Percentiles rank a stretch among this genome's conserved stretches.
These are phyloP conservation scores for Kluyveromyces aestuarii DNA, from an alignment of 805 yeast species.

Conservation along the genomic window DNA sequence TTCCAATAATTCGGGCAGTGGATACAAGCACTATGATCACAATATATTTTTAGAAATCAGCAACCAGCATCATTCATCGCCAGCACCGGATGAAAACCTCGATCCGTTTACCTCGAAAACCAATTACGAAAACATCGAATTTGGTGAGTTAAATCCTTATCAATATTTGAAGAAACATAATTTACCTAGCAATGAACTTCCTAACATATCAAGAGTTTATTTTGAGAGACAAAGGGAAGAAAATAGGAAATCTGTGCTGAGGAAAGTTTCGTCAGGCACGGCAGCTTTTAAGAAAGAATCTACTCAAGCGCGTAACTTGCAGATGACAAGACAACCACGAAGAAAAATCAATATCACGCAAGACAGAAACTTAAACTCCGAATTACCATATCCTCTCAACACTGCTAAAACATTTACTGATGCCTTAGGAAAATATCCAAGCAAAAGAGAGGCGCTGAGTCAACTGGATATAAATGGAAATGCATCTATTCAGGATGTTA, in stretches of 20 bases:
- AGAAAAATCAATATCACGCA: slow-evolving; percentile 4
- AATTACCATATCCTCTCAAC: background rate
- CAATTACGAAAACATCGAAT: slow-evolving; percentile 17
- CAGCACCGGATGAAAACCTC: background rate
- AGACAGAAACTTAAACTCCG: background rate
- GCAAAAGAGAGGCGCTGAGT: slow-evolving; percentile 22
- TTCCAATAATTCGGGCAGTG: background rate
- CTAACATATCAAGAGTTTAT: slow-evolving; percentile 28
- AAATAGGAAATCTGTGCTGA: slow-evolving; percentile 23
- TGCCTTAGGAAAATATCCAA: background rate
- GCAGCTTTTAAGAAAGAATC: slow-evolving; percentile 4
- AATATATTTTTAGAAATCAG: slow-evolving; percentile 5
- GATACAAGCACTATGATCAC: slow-evolving; percentile 1
- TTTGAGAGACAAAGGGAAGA: slow-evolving; percentile 31
- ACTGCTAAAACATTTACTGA: background rate
- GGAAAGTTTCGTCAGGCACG: slow-evolving; percentile 10
- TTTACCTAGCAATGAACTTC: slow-evolving; percentile 30
- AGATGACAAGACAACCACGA: slow-evolving; percentile 6
- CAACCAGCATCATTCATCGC: background rate
- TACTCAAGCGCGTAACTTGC: background rate
- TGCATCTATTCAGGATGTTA: background rate
- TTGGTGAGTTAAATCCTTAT: slow-evolving; percentile 33
- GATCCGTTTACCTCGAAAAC: background rate
- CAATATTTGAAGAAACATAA: slow-evolving; percentile 31
- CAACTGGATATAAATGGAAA: slow-evolving; percentile 19